Conservation (phyloP, 2,329 filamentous ascomycete genomes). For the Reticulascus tulasneorum region DNA sequence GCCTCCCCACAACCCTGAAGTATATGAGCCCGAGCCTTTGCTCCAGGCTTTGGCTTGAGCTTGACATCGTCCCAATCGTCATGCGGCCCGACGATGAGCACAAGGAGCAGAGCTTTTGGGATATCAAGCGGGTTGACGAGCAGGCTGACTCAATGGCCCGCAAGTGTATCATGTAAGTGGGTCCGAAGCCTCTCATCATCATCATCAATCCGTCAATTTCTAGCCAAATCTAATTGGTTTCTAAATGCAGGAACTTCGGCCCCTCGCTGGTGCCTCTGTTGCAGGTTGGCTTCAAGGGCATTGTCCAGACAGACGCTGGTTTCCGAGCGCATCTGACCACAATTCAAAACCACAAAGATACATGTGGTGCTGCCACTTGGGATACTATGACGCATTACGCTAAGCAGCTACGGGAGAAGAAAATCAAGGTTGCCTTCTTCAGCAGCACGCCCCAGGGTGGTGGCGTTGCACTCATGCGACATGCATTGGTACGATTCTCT, state of each 20-base stretch:
- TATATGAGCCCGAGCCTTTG: conserved; percentile 61
- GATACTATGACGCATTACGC: conserved; percentile 60
- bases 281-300: conserved; percentile 62
- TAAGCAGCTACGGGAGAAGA: conserved; percentile 56
- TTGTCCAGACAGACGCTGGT: conserved; percentile 66
- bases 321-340: conserved; percentile 57
- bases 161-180: conserved; percentile 68
- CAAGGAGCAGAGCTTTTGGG: conserved; percentile 43
- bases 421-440: conserved; percentile 72
- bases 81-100: conserved; percentile 46
- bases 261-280: conserved; percentile 67
- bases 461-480: conserved; percentile 77
- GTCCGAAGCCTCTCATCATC: neutral
- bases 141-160: conserved; percentile 78
- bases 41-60: conserved; percentile 68
- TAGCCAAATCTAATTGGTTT: neutral
- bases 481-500: conserved; percentile 70
- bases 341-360: conserved; percentile 55
- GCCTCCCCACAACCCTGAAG: conserved; percentile 59
- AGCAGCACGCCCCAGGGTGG: conserved; percentile 79
- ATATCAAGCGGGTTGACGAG: conserved; percentile 65
- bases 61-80: conserved; percentile 72
- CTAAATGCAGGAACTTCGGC: conserved; percentile 59
- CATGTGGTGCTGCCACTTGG: conserved; percentile 62
- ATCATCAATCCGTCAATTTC: neutral